Conservation (phyloP, 805 yeast species). For the Lipomyces spencermartinsiae region DNA sequence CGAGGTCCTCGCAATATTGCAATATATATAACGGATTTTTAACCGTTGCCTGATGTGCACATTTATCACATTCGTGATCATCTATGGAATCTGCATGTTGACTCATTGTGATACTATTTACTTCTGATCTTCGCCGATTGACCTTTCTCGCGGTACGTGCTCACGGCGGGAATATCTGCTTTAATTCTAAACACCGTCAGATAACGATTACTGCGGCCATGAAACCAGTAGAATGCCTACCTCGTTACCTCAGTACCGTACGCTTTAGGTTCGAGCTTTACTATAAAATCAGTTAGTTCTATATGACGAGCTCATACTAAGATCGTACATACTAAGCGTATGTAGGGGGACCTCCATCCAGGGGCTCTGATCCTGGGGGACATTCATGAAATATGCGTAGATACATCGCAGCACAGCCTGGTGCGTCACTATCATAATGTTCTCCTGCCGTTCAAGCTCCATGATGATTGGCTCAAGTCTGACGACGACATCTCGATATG, state of each 20-base stretch:
- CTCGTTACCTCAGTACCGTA: slow-evolving; percentile 82
- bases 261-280: slow-evolving; percentile 94
- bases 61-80: neutral
- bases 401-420: slow-evolving; percentile 97
- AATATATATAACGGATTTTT: no score
- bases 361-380: slow-evolving; percentile 95
- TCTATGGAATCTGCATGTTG: slow-evolving; percentile 1
- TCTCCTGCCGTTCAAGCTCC: slow-evolving; percentile 98
- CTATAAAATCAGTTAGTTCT: slow-evolving; percentile 6
- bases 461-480: slow-evolving; percentile 96
- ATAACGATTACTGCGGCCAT: neutral
- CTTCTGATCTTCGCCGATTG: slow-evolving; percentile 15
- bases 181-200: slow-evolving; percentile 59
- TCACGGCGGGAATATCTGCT: slow-evolving; percentile 97
- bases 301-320: neutral
- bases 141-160: slow-evolving; percentile 95
- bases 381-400: slow-evolving; percentile 97
- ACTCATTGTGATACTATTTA: neutral
- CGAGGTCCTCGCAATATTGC: neutral
- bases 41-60: neutral
- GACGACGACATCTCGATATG: slow-evolving; percentile 92
- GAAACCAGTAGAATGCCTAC: slow-evolving; percentile 12
- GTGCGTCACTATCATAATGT: slow-evolving; percentile 93
- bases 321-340: slow-evolving; percentile 60
- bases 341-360: slow-evolving; percentile 99